A percentile compares a stretch with the other conserved stretches of the same genome.
These are phyloP conservation scores for Dillenia suffruticosa DNA, from an alignment of 164 flowering plant genomes.

Conservation along the genomic window DNA sequence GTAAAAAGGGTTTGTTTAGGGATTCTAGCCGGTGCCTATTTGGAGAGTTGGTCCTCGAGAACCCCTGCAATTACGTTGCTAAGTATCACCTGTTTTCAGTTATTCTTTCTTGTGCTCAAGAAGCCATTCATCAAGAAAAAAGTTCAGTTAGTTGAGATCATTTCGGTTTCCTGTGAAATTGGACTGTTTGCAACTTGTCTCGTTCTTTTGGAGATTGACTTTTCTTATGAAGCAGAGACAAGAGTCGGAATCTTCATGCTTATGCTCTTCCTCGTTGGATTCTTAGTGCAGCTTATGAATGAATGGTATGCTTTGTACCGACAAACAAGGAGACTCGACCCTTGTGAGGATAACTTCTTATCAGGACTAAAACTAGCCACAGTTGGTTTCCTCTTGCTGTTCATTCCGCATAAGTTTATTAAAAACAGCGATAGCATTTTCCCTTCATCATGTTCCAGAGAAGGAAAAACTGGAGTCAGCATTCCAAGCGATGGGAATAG, in stretches of 20 bases:
- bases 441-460: slow-evolving; percentile 4
- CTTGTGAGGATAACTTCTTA: slow-evolving; percentile 33
- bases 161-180: slow-evolving; percentile 57
- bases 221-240: slow-evolving; percentile 32
- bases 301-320: slow-evolving; percentile 64
- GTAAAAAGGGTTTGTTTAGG: slow-evolving; percentile 63
- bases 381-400: slow-evolving; percentile 44
- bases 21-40: slow-evolving; percentile 54
- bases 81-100: slow-evolving; percentile 75
- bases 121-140: slow-evolving; percentile 93
- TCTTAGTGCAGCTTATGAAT: slow-evolving; percentile 42
- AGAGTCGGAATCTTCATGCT: slow-evolving; percentile 64
- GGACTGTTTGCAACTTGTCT: slow-evolving; percentile 53
- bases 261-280: slow-evolving; percentile 51
- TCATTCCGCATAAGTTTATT: slow-evolving; percentile 42
- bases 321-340: slow-evolving; percentile 44
- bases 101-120: slow-evolving; percentile 83
- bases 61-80: slow-evolving; percentile 45
- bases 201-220: slow-evolving; percentile 37
- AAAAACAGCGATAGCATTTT: slow-evolving; percentile 31
- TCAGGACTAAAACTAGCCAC: slow-evolving; percentile 49
- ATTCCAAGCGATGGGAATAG: slow-evolving; percentile 24
- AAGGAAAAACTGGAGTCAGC: slow-evolving; percentile 22
- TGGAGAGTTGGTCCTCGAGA: slow-evolving; percentile 35
- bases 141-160: slow-evolving; percentile 84